Evolutionary conservation across 129 eudicot species (phyloP), one percentile per base, ranked within the genome.

Genomic region (Saposhnikovia divaricata): DNA sequence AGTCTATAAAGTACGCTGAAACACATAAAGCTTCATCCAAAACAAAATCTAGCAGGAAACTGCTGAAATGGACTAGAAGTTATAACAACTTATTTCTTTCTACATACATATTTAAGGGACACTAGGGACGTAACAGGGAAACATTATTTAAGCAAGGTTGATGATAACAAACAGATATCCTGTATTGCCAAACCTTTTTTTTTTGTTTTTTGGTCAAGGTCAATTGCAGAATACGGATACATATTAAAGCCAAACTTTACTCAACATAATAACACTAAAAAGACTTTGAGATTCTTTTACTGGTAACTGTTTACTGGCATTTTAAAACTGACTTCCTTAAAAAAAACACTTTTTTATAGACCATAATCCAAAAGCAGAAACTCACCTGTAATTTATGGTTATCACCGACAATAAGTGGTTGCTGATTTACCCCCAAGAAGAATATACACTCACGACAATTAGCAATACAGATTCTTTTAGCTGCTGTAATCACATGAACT

Each of bases 371-470:
- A 37, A 28, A 50, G 47, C 70, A 66, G 51, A 47, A 74, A 78
- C 80, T 63, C 70, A 90, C 99, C 97, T 92, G 97, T 78, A 95
- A 85, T 82, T 95, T 95, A 87, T 95, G 99, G 88, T 95, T 95
- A 84, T 95, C 99, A 80, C 99, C 99, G 84, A 92, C 96, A 80
- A 95, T 86, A 53, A 95, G 99, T 8, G 99, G 99, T 74, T 81
- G 93, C 77, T 95, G 99, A 81, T 95, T 95, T 73, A 95, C 91
- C 82, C 99, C 99, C 85, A 95, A 84, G 87, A 86, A 95, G 89
- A 95, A 95, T 34, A 95, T 77, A 78, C 99, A 95, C 81, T 95
- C 99, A 23, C 99, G 99, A 82, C 99, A 95, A 83, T 95, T 95
- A 72, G 96, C 97, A 79, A 95, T 92, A 79, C 97, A 90, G 78